These are phyloP conservation scores for Larix sibirica DNA, from an alignment of 83 land plant genomes.

Conservation along the genomic window DNA sequence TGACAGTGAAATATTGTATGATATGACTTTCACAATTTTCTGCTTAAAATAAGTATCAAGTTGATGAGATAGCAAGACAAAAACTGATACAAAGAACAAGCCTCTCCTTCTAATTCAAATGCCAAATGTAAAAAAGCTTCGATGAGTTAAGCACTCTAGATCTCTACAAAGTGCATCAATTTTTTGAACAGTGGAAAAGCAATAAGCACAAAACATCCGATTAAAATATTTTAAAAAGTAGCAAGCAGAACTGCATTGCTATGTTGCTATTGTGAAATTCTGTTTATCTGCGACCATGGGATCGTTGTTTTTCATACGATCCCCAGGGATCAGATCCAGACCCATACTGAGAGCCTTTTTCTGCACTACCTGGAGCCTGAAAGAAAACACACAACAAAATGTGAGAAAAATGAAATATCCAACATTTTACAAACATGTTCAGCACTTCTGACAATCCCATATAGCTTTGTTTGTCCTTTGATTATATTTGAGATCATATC, in stretches of 20 bases:
- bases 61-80: too few relatives aligned
- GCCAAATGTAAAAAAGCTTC: neutral
- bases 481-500: neutral
- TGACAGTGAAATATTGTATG: too few relatives aligned
- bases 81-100: neutral
- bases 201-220: neutral
- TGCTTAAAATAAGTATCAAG: too few relatives aligned
- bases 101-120: neutral
- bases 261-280: neutral
- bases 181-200: neutral
- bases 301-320: neutral
- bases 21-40: too few relatives aligned
- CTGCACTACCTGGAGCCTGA: slow-evolving; percentile 1
- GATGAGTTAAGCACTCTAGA: slow-evolving; percentile 3
- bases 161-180: neutral
- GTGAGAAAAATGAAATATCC: neutral
- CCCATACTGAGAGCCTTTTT: slow-evolving; percentile 15
- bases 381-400: neutral
- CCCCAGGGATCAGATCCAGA: slow-evolving; percentile 16
- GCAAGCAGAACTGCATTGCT: neutral
- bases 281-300: slow-evolving; percentile 11
- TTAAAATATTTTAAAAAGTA: neutral
- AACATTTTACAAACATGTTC: neutral
- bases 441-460: neutral
- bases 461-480: too few relatives aligned